Conservation (phyloP, 2,329 filamentous ascomycete species). For the Fusarium sp. region DNA sequence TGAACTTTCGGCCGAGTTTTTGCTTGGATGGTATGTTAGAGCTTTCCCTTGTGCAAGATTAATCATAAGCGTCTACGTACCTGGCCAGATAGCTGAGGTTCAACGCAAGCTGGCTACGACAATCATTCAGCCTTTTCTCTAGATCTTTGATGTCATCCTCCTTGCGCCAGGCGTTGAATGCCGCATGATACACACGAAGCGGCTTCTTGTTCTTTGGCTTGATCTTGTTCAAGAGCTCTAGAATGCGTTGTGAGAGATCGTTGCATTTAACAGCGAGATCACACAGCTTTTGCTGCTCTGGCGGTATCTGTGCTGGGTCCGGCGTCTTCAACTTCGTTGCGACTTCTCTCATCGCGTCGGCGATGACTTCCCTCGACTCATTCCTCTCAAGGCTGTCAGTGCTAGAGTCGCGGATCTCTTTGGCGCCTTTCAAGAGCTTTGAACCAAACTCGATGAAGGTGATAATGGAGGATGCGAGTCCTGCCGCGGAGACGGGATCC, state of each 20-base stretch:
- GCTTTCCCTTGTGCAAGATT: not conserved
- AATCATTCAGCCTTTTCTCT: too few species aligned
- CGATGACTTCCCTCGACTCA: not conserved
- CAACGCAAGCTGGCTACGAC: not conserved
- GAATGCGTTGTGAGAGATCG: not conserved
- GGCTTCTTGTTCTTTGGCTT: not conserved
- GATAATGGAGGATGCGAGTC: not conserved
- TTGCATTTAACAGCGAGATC: not conserved
- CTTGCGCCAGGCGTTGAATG: not conserved
- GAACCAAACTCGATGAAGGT: not conserved
- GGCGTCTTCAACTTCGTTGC: not conserved
- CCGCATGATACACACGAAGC: not conserved
- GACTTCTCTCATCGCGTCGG: not conserved
- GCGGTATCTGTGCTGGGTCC: fast-evolving
- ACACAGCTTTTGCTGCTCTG: not conserved
- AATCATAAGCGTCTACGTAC: not conserved
- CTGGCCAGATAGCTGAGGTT: not conserved
- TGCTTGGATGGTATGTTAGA: not conserved
- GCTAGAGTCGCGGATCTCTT: not conserved
- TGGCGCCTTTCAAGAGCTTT: not conserved
- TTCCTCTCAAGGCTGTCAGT: not conserved
- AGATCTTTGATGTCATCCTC: too few species aligned
- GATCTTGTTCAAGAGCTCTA: not conserved
- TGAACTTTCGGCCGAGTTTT: not conserved
- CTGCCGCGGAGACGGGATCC: slow-evolving; percentile 12